Evolutionary conservation across 495 filamentous ascomycete species (phyloP).

Genomic region (Chaetomium fimeti): DNA sequence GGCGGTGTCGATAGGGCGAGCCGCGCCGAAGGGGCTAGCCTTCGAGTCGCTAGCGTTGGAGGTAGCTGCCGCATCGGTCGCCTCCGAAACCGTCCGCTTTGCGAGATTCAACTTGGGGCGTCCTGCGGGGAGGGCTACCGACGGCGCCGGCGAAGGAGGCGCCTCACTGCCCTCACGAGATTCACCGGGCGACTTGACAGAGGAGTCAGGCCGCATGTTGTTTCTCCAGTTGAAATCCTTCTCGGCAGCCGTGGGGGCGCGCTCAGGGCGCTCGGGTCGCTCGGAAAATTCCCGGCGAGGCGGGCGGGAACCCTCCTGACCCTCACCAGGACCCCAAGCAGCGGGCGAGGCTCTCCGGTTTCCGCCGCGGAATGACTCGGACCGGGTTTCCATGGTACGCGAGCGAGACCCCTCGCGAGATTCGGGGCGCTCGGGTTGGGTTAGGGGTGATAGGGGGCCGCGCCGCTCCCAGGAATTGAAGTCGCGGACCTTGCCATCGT

Average conservation of each 20-base stretch:
- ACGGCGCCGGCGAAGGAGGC: slow-evolving; percentile 64
- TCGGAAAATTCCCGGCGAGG: slow-evolving; percentile 76
- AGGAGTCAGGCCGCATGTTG: slow-evolving; percentile 73
- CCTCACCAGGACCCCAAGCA: slow-evolving; percentile 62
- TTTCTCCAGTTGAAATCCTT: slow-evolving; percentile 83
- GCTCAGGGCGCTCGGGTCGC: slow-evolving; percentile 69
- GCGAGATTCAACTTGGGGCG: slow-evolving; percentile 78
- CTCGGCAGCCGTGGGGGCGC: slow-evolving; percentile 78
- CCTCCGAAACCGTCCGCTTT: slow-evolving; percentile 85
- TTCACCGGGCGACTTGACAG: slow-evolving; percentile 45
- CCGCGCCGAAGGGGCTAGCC: slow-evolving; percentile 88
- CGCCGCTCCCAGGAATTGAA: slow-evolving; percentile 94
- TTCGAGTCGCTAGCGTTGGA: slow-evolving; percentile 62
- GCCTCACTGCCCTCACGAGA: slow-evolving; percentile 61
- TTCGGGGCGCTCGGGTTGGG: slow-evolving; percentile 53
- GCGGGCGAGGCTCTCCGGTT: slow-evolving; percentile 69
- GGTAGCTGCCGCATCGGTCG: slow-evolving; percentile 51
- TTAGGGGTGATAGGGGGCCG: slow-evolving; percentile 77
- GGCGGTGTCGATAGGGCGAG: slow-evolving; percentile 84
- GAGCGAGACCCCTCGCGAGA: slow-evolving; percentile 69
- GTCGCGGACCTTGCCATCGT: slow-evolving; percentile 81
- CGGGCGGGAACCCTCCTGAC: slow-evolving; percentile 71
- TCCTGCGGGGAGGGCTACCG: slow-evolving; percentile 51
- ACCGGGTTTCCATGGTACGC: slow-evolving; percentile 58
- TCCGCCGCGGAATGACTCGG: slow-evolving; percentile 46